Conservation (phyloP, 495 filamentous ascomycete species). For the Astrothelium subdiscretum region DNA sequence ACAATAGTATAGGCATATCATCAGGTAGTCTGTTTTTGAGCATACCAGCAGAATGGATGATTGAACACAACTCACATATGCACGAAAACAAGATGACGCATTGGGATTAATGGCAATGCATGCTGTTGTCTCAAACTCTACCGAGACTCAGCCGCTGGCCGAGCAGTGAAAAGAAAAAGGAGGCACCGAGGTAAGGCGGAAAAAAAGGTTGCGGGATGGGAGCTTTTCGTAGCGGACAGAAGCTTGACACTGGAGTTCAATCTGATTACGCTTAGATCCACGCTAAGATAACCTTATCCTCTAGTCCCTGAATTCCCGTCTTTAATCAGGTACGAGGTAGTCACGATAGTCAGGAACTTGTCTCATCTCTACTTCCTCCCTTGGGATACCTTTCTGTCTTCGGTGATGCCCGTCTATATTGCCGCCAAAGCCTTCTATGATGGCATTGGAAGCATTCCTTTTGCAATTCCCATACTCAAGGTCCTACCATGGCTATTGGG, state of each 20-base stretch:
- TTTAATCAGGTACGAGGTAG: no score
- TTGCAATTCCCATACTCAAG: slow-evolving; percentile 48
- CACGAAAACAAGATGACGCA: no score
- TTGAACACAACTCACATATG: no score
- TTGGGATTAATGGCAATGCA: no score
- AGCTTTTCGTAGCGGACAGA: background rate
- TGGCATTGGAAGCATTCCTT: slow-evolving; percentile 58
- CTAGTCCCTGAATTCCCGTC: background rate
- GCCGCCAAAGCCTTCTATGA: slow-evolving; percentile 47
- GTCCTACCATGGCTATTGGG: slow-evolving; percentile 43
- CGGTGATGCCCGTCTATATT: slow-evolving; percentile 68
- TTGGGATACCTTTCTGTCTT: background rate
- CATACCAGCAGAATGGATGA: background rate
- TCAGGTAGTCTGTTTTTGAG: background rate
- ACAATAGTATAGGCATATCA: background rate
- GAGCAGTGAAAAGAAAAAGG: no score
- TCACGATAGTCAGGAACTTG: no score
- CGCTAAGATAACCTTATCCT: background rate
- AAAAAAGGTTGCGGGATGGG: no score
- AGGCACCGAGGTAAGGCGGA: no score
- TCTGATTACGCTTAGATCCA: background rate
- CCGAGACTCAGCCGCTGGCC: no score
- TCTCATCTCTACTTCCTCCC: background rate
- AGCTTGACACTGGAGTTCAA: background rate
- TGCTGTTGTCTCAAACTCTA: no score